These are phyloP conservation scores for Penicillium thymicola DNA, from an alignment of 2,329 filamentous ascomycete species.

Conservation along the genomic window DNA sequence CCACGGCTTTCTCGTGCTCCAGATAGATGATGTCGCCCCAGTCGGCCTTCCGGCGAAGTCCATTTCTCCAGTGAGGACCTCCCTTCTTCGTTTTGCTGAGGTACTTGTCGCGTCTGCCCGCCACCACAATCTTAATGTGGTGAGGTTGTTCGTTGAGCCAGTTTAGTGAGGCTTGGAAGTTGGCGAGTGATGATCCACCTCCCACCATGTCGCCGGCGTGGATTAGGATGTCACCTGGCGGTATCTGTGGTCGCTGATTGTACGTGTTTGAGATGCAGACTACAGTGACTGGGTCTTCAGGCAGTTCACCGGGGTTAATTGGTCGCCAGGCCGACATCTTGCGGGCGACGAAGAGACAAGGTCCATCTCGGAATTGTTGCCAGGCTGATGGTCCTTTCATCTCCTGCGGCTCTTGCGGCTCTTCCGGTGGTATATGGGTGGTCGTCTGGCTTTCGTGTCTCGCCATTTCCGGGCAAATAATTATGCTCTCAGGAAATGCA, in stretches of 20 bases:
- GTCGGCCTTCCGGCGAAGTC: background rate
- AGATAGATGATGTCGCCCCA: slow-evolving; percentile 1
- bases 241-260: background rate
- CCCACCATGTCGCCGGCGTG: background rate
- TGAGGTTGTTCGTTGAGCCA: background rate
- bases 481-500: background rate
- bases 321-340: background rate
- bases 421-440: background rate
- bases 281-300: background rate
- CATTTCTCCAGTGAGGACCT: background rate
- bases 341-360: background rate
- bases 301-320: background rate
- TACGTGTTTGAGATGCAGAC: background rate
- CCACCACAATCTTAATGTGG: background rate
- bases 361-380: background rate
- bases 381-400: background rate
- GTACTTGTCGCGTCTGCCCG: background rate
- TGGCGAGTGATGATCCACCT: background rate
- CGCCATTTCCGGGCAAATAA: too few relatives aligned
- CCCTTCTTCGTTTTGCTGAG: background rate
- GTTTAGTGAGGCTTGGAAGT: background rate
- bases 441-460: too few relatives aligned
- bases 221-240: background rate
- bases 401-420: background rate
- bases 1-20: background rate